Conservation (phyloP, 306 rosid species). For the Luffa acutangula region DNA sequence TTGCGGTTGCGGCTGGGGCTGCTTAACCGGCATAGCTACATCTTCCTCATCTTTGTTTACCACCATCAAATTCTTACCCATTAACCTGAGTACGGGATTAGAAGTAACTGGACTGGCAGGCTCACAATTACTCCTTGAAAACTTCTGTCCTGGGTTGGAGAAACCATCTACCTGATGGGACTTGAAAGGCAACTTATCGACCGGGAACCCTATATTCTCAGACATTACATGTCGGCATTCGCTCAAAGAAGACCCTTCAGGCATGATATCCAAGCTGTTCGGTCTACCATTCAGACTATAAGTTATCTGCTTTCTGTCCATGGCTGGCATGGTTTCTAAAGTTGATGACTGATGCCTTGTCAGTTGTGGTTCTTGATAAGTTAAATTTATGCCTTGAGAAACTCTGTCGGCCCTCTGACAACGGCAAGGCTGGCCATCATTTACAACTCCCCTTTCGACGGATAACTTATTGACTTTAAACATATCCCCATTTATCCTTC, state of each 20-base stretch:
- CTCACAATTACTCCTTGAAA: constrained; percentile 19
- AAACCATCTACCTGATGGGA: not conserved
- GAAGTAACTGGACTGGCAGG: constrained; percentile 38
- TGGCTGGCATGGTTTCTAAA: constrained; percentile 17
- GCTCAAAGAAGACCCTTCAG: constrained; percentile 15
- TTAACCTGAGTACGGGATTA: constrained; percentile 42
- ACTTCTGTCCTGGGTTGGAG: constrained; percentile 15
- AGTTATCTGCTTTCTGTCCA: constrained; percentile 21
- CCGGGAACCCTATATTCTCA: not conserved
- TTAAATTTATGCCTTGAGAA: constrained; percentile 21
- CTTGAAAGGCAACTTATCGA: not conserved
- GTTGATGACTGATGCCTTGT: constrained; percentile 21
- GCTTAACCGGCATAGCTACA: constrained; percentile 18
- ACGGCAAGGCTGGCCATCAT: constrained; percentile 36
- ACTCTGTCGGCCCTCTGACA: constrained; percentile 43
- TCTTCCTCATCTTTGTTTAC: constrained; percentile 37
- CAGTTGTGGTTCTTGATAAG: constrained; percentile 29
- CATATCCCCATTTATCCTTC: constrained; percentile 19
- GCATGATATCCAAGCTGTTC: constrained; percentile 14
- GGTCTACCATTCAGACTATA: constrained; percentile 17
- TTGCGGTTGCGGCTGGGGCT: constrained; percentile 18
- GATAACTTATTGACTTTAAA: constrained; percentile 15
- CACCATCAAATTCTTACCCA: constrained; percentile 65
- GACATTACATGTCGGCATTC: not conserved
- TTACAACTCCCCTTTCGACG: constrained; percentile 19